These are phyloP conservation scores for Proteromonas lacertae DNA, from an alignment of 352 stramenopile genomes.

Conservation along the genomic window DNA sequence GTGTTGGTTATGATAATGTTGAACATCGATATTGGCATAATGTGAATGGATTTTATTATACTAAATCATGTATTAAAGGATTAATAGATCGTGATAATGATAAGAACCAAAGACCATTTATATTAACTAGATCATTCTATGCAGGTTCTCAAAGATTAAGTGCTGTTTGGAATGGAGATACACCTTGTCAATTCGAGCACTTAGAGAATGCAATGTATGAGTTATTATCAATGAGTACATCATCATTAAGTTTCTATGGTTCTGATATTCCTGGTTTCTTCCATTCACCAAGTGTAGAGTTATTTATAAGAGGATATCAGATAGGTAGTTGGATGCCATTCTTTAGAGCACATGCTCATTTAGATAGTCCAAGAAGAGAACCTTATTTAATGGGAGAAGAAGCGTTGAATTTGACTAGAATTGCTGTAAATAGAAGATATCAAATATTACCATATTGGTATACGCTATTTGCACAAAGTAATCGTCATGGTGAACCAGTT, in stretches of 20 bases:
- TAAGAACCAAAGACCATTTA: slow-evolving; percentile 21
- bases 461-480: slow-evolving; percentile 25
- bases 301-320: slow-evolving; percentile 37
- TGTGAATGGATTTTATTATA: slow-evolving; percentile 92
- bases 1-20: slow-evolving; percentile 42
- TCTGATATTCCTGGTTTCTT: slow-evolving; percentile 64
- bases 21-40: slow-evolving; percentile 99
- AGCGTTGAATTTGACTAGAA: slow-evolving; percentile 22
- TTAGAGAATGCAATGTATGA: slow-evolving; percentile 73
- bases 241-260: slow-evolving; percentile 74
- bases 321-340: slow-evolving; percentile 29
- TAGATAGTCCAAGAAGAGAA: slow-evolving; percentile 12
- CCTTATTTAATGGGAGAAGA: slow-evolving; percentile 24
- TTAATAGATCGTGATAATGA: slow-evolving; percentile 18
- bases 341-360: slow-evolving; percentile 24
- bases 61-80: slow-evolving; percentile 69
- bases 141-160: slow-evolving; percentile 79
- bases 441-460: slow-evolving; percentile 35
- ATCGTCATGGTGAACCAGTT: slow-evolving; percentile 9
- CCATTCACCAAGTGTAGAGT: slow-evolving; percentile 14
- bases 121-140: slow-evolving; percentile 25
- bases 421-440: slow-evolving; percentile 25
- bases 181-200: slow-evolving; percentile 72
- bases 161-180: slow-evolving; percentile 94
- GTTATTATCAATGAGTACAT: slow-evolving; percentile 74